Conservation (phyloP, 768 basidiomycete genomes). For the Kwoniella dendrophila region DNA sequence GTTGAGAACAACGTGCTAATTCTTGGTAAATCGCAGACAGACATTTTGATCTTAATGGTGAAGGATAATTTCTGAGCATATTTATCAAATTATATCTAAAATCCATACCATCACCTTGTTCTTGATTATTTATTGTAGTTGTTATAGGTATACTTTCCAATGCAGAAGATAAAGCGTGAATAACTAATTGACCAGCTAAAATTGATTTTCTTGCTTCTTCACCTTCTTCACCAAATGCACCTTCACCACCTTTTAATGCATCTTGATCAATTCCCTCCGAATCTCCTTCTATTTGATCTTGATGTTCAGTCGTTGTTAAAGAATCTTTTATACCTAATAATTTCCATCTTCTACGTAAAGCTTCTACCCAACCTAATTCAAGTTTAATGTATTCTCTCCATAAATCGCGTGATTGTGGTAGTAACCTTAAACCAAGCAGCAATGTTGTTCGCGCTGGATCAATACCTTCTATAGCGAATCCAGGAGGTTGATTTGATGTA, state of each 20-base stretch:
- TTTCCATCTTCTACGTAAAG: constrained; percentile 74
- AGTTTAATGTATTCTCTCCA: constrained; percentile 91
- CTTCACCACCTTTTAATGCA: constrained; percentile 74
- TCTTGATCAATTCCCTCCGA: constrained; percentile 45
- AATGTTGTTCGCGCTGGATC: constrained; percentile 76
- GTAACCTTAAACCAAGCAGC: constrained; percentile 80
- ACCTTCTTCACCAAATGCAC: constrained; percentile 58
- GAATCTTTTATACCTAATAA: constrained; percentile 70
- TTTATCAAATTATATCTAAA: constrained; percentile 37
- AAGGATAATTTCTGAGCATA: constrained; percentile 52
- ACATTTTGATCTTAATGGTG: constrained; percentile 42
- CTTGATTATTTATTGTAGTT: constrained; percentile 1
- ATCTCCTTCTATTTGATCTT: constrained; percentile 26
- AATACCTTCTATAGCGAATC: constrained; percentile 54
- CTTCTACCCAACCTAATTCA: constrained; percentile 84
- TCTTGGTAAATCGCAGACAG: constrained; percentile 47
- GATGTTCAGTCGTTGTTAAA: too few relatives aligned
- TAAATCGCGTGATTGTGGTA: constrained; percentile 70
- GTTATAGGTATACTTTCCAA: constrained; percentile 25
- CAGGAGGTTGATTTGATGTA: constrained; percentile 16
- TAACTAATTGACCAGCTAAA: constrained; percentile 26
- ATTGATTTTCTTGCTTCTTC: constrained; percentile 53
- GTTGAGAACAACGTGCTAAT: constrained; percentile 9
- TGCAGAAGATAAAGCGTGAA: constrained; percentile 35
- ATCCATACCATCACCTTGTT: constrained; percentile 57